Evolutionary conservation across 2,329 filamentous ascomycete genomes (phyloP), one percentile per base, ranked within the genome.

Genomic region (Seiridium cupressi): DNA sequence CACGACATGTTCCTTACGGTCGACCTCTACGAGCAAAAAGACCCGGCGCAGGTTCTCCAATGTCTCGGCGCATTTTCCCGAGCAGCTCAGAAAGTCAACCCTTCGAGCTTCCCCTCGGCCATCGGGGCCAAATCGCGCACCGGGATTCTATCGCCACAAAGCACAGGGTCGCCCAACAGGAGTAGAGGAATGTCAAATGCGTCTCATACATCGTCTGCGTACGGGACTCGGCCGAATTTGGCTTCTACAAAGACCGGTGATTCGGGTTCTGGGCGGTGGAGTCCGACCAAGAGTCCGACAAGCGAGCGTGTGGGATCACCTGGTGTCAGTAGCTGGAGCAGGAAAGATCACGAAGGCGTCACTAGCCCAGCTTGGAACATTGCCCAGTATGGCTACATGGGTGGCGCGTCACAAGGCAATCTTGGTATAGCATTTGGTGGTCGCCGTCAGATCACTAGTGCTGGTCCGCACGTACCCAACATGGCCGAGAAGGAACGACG

Each of bases 1-100:
- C 95, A 99, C 79, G 95, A 99, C 76, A 88, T 93, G 66, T 99
- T 99, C 77, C 87, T 98, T 62, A 99, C 95, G 4, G 94, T 99
- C 73, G 95, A 99, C 77, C 83, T 99, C 53, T 99, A 90, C 80
- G 95, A 99, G 76, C 83, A 88, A 66, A 99, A 99, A 75, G 95
- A 99, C 71, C 95, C 95, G 3, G 90, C 95, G 13, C 95, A 99
- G 76, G 95, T 99, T 13, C 78, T 98, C 57, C 95, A 98, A 75
- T 98, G 94, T 68, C 80, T 99, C 59, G 85, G 89, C 61, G 92
- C 95, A 32, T 98, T 99, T 77, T 97, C 93, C 72, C 88, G 95
- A 65, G 88, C 90, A 57, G 94, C 94, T 53, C 85, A 95, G 77
- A 78, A 82, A 18, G 81, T 89, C 58, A 90, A 92, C 63, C 92